Base-by-base conservation (phyloP, 768 basidiomycete species). In the Obba rivulosa region DNA sequence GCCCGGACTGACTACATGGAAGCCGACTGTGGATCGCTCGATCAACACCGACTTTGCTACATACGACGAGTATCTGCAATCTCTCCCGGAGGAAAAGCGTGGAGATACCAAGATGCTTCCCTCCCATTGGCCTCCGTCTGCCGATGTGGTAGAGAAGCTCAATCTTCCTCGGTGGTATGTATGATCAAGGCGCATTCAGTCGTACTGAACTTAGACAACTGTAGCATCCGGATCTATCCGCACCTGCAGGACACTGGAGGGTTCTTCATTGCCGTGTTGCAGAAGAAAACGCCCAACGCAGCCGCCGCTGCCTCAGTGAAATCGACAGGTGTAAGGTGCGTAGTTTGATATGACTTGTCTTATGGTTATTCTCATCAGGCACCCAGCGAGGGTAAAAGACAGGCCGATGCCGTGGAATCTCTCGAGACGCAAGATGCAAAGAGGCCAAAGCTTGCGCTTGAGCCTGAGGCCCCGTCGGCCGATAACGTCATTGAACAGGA, bases 211-310 rank as follows among this genome's bases (percentile, higher is more conserved):
- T 21, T 23, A 9, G 18, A n/a, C n/a, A 14, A 20, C 21, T 16
- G 28, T 21, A 96, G 93, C 57, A 69, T 97, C 65, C 79, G 96
- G 34, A 80, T 98, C 53, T 89, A 95, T 61, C 94, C 96, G 2
- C 94, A 98, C 63, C 70, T 96, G 8, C 96, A 98, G 66, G 89
- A 99, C 60, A 91, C 93, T 0, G 96, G 96, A 2, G 96, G 93
- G 0, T 99, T 99, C 69, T 99, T 96, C 62, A 83, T 99, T n/a
- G 92, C 92, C 10, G 87, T 96, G 0, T 65, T 97, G 31, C 77
- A 86, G 61, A 79, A 75, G 59, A 78, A 69, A 45, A 50, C 55
- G 25, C 48, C 54, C 2, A 23, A 36, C 4, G 44, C 45, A 44
- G 41, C 42, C 22, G 39, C 47, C 39, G n/a, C n/a, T n/a, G 28